Evolutionary conservation across 1,139 yeast genomes (phyloP).

Genomic region (Kodamaea suecica): DNA sequence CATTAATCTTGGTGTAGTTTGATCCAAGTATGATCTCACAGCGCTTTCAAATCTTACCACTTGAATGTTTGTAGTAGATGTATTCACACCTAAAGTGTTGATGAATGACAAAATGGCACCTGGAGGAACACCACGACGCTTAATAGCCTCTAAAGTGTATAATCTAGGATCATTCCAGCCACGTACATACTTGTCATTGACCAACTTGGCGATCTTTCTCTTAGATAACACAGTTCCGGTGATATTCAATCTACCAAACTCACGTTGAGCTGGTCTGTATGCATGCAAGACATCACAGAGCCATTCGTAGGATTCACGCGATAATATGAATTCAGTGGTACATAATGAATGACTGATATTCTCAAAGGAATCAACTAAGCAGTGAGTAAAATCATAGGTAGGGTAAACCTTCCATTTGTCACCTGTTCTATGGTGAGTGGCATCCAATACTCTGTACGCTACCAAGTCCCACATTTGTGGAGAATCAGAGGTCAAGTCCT

Average conservation of each 20-base stretch:
- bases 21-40: constrained; percentile 82
- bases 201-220: constrained; percentile 92
- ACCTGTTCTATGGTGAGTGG: constrained; percentile 95
- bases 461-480: constrained; percentile 99
- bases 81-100: constrained; percentile 95
- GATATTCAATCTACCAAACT: constrained; percentile 92
- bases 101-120: constrained; percentile 93
- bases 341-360: constrained; percentile 93
- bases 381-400: constrained; percentile 97
- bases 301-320: constrained; percentile 98
- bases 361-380: constrained; percentile 96
- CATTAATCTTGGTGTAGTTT: constrained; percentile 92
- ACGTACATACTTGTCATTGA: constrained; percentile 74
- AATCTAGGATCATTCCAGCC: constrained; percentile 99
- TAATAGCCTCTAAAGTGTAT: constrained; percentile 89
- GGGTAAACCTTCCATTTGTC: constrained; percentile 97
- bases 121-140: constrained; percentile 99
- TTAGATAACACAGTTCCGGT: constrained; percentile 94
- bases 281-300: constrained; percentile 93
- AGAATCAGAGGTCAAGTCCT: constrained; percentile 83
- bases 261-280: constrained; percentile 98
- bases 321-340: constrained; percentile 88
- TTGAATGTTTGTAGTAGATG: constrained; percentile 89
- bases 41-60: constrained; percentile 85
- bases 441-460: constrained; percentile 93